A percentile compares a stretch with the other conserved stretches of the same genome.
Conservation (phyloP, 768 basidiomycete genomes). For the Roridomyces roridus region DNA sequence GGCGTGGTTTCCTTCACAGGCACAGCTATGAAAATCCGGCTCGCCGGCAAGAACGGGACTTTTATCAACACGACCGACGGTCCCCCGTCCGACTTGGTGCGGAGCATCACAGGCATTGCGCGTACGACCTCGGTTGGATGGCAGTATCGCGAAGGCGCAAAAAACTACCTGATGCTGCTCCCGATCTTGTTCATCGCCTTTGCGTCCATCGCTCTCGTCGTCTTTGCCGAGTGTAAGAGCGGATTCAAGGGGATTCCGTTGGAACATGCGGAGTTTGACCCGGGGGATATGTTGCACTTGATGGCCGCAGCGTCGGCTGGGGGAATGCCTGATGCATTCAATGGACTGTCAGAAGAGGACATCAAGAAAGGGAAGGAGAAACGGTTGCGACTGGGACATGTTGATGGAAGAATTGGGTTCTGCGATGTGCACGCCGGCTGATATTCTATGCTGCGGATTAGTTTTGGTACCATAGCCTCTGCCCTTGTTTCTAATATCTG, state of each 20-base stretch:
- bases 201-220: neutral
- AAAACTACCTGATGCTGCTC: neutral
- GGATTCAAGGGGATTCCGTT: neutral
- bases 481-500: too few relatives aligned
- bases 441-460: too few relatives aligned
- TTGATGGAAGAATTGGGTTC: constrained; percentile 3
- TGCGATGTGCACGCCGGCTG: too few relatives aligned
- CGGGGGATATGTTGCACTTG: neutral
- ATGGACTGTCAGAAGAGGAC: neutral
- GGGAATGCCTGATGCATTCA: constrained; percentile 3
- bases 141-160: too few relatives aligned
- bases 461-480: too few relatives aligned
- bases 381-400: neutral
- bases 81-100: too few relatives aligned
- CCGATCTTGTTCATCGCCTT: neutral
- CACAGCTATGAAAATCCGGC: neutral
- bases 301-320: constrained; percentile 13
- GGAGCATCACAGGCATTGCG: too few relatives aligned
- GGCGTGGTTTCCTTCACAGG: neutral
- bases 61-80: too few relatives aligned
- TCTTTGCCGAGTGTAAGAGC: neutral
- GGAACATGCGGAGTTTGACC: constrained; percentile 1
- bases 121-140: too few relatives aligned
- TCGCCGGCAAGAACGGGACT: neutral
- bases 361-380: neutral